Evolutionary conservation across 306 rosid genomes (phyloP).

Genomic region (Acmispon strigosus): DNA sequence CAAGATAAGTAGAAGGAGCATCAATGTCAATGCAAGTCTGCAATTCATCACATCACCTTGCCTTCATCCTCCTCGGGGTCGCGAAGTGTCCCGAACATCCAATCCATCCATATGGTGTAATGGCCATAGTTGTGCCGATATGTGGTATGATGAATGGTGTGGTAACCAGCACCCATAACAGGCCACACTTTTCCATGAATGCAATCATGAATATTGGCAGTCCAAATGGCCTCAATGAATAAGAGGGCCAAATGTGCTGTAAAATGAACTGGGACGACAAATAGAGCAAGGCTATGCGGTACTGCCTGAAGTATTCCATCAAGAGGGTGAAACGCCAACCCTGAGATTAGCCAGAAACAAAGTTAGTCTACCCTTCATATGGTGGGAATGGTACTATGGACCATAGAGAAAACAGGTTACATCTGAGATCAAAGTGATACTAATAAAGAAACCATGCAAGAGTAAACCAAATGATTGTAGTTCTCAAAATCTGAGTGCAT

Average conservation of each 20-base stretch:
- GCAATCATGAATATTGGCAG: conserved; percentile 89
- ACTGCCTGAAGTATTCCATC: conserved; percentile 93
- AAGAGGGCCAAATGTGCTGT: conserved; percentile 56
- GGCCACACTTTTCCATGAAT: conserved; percentile 83
- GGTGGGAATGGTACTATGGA: too few species aligned
- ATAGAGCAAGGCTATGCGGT: conserved; percentile 59
- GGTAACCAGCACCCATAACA: conserved; percentile 96
- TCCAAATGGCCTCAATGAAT: conserved; percentile 77
- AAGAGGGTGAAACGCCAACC: conserved; percentile 92
- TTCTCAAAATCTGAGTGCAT: neutral
- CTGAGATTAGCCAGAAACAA: conserved; percentile 34
- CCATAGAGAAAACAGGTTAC: too few species aligned
- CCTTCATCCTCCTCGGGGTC: conserved; percentile 52
- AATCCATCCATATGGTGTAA: conserved; percentile 88
- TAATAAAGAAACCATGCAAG: neutral
- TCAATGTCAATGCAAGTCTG: neutral
- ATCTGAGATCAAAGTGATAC: neutral
- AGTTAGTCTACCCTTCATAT: conserved; percentile 6
- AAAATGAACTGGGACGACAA: conserved; percentile 70
- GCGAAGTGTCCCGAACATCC: conserved; percentile 91
- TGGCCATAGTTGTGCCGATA: conserved; percentile 94
- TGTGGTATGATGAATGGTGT: conserved; percentile 91
- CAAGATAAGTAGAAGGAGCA: neutral
- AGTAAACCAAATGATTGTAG: neutral
- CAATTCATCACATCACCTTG: conserved; percentile 35